A percentile compares a stretch with the other conserved stretches of the same genome.
These are phyloP conservation scores for Solanum habrochaites DNA, from an alignment of 257 asterid genomes.

Conservation along the genomic window DNA sequence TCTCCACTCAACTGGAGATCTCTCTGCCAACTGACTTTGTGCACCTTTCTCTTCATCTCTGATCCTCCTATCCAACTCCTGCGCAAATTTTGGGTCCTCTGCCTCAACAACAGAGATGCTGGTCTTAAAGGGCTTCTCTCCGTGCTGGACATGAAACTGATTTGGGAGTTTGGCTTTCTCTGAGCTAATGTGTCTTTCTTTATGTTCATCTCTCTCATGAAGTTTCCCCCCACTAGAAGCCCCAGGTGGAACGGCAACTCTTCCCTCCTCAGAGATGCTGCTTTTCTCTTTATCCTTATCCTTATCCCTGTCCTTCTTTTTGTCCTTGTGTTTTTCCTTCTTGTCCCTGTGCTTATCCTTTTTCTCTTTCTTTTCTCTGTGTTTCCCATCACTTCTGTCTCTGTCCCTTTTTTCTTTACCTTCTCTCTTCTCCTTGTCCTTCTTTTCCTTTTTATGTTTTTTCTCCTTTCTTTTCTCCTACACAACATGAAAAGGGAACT, in stretches of 20 bases:
- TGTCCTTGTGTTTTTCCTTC: slow-evolving; percentile 45
- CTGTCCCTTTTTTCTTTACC: slow-evolving; percentile 49
- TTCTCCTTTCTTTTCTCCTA: slow-evolving; percentile 64
- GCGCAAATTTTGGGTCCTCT: slow-evolving; percentile 42
- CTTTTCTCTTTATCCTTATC: slow-evolving; percentile 33
- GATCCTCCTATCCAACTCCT: slow-evolving; percentile 52
- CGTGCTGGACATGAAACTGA: slow-evolving; percentile 34
- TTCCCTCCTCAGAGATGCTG: slow-evolving; percentile 48
- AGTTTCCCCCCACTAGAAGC: slow-evolving; percentile 21
- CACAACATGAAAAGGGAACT: slow-evolving; percentile 2
- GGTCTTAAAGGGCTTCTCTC: slow-evolving; percentile 17
- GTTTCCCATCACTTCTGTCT: slow-evolving; percentile 46
- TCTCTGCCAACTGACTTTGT: slow-evolving; percentile 25
- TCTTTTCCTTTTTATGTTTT: slow-evolving; percentile 58
- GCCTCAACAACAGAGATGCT: slow-evolving; percentile 10
- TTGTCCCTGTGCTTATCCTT: slow-evolving; percentile 54
- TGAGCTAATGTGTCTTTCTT: slow-evolving; percentile 5
- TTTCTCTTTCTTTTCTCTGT: slow-evolving; percentile 52
- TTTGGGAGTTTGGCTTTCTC: slow-evolving; percentile 19
- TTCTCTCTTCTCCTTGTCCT: slow-evolving; percentile 53
- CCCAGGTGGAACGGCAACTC: slow-evolving; percentile 30
- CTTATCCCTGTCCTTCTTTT: slow-evolving; percentile 36
- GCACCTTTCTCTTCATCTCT: slow-evolving; percentile 26
- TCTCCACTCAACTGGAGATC: slow-evolving; percentile 15
- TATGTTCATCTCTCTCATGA: slow-evolving; percentile 18